A percentile compares a stretch with the other conserved stretches of the same genome.
Evolutionary conservation across 2,329 filamentous ascomycete species (phyloP).

Genomic region (Coleophoma cylindrospora): DNA sequence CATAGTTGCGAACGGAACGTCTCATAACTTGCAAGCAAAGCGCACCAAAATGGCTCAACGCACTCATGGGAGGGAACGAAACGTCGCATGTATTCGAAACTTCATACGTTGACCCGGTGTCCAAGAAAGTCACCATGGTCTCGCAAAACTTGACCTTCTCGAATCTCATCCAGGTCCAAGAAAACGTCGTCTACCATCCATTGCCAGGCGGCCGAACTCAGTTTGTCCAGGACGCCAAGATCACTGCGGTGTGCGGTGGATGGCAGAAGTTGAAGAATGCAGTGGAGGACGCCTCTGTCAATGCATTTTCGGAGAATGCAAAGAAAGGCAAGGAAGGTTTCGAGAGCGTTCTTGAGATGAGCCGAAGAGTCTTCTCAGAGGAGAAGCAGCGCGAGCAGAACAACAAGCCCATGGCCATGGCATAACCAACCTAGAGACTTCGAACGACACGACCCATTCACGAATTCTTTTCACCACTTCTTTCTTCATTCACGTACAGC

Average conservation of each 20-base stretch:
- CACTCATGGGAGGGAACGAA: slow-evolving; percentile 73
- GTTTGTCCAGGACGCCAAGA: slow-evolving; percentile 85
- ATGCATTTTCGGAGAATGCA: slow-evolving; percentile 88
- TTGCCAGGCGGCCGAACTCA: slow-evolving; percentile 55
- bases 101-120: slow-evolving; percentile 81
- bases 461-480: no score
- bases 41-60: slow-evolving; percentile 77
- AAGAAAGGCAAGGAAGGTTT: slow-evolving; percentile 89
- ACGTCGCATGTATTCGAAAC: slow-evolving; percentile 91
- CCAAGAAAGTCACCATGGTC: slow-evolving; percentile 92
- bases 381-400: slow-evolving; percentile 60
- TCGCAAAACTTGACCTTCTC: slow-evolving; percentile 91
- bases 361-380: slow-evolving; percentile 83
- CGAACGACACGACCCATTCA: neutral
- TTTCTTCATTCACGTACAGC: no score
- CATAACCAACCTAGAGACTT: neutral
- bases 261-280: slow-evolving; percentile 97
- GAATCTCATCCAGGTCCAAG: slow-evolving; percentile 85
- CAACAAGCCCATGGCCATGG: slow-evolving; percentile 2
- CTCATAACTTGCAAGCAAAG: slow-evolving; percentile 58
- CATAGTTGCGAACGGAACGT: slow-evolving; percentile 64
- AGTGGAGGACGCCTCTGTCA: slow-evolving; percentile 88
- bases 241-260: slow-evolving; percentile 90
- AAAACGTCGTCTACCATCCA: slow-evolving; percentile 85
- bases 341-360: slow-evolving; percentile 91